Base-by-base conservation (phyloP, 768 basidiomycete species). In the Lentinula detonsa region DNA sequence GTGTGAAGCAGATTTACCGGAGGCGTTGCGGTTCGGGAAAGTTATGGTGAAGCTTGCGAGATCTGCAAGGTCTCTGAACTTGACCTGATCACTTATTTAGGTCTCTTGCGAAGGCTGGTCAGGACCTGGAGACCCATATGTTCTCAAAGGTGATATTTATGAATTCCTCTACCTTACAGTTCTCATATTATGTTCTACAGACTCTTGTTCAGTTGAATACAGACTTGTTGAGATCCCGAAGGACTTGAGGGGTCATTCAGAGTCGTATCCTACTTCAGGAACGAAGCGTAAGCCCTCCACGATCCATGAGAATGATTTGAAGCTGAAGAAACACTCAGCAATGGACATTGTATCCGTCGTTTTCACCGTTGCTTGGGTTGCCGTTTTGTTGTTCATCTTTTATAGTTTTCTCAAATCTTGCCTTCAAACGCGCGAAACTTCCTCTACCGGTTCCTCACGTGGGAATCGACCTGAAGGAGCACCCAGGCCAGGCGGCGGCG, bases 31-130 rank as follows among this genome's bases (percentile, higher is more conserved):
- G 16, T 89, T 98, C 59, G 95, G 95, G 15, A 82, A 84, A 64
- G 87, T 96, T 0, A 85, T 91, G 65, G 85, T 65, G 28, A 9
- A 56, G 52, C 13, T 39, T 7, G 18, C 33, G 13, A 10, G 42
- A 31, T 40, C 31, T 31, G 31, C 5, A n/a, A 48, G 3, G 18
- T 39, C 46, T 52, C 15, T 52, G 45, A 11, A n/a, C 8, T 18
- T 33, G 23, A 39, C 13, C 15, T 51, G 53, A 34, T 16, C 42
- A 11, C 21, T 55, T 35, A 7, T 9, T 43, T 48, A 65, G 64
- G 82, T 98, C 1, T 87, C 85, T 16, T 98, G 95, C 67, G 95
- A 98, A 76, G 95, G 95, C 23, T 98, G 90, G 89, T 84, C 81
- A 42, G 75, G 79, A 35, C 83, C 92, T 4, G 93, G 91, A 0